Conservation (phyloP, 2,329 filamentous ascomycete species). For the Incumbomyces lentus region DNA sequence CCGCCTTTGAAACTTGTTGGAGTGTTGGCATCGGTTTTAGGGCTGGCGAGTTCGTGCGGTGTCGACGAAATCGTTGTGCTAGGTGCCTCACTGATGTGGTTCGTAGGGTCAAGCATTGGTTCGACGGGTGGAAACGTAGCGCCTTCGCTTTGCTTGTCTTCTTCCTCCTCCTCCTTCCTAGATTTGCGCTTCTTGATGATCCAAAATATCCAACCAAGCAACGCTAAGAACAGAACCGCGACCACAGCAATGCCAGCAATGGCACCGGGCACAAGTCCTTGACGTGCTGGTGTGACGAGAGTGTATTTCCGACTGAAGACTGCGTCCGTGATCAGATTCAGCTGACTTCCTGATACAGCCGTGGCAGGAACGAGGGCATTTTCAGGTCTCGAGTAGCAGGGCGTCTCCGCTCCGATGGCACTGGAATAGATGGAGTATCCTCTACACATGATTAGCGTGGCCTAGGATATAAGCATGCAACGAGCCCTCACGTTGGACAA, state of each 20-base stretch:
- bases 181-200: conserved; percentile 10
- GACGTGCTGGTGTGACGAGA: conserved; percentile 6
- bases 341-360: conserved; percentile 9
- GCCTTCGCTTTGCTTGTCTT: conserved; percentile 6
- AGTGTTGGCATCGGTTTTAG: conserved; percentile 9
- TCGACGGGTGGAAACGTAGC: conserved; percentile 20
- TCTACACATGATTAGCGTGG: conserved; percentile 12
- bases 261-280: conserved; percentile 12
- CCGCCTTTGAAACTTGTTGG: conserved; percentile 10
- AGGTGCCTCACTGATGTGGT: conserved; percentile 1
- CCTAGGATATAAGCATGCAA: neutral
- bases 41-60: conserved; percentile 16
- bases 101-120: conserved; percentile 9
- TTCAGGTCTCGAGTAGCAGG: conserved; percentile 17
- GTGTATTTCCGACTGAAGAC: conserved; percentile 19
- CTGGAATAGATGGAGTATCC: conserved; percentile 21
- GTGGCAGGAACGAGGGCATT: conserved; percentile 17
- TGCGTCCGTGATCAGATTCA: conserved; percentile 20
- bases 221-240: conserved; percentile 5
- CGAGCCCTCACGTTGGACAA: conserved; percentile 19
- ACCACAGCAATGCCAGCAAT: conserved; percentile 18
- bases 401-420: conserved; percentile 17
- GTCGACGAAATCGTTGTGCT: conserved; percentile 9
- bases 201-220: conserved; percentile 8
- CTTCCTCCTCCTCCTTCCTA: conserved; percentile 7